Conservation (phyloP, 2,329 filamentous ascomycete genomes). For the Phyllosticta capitalensis region DNA sequence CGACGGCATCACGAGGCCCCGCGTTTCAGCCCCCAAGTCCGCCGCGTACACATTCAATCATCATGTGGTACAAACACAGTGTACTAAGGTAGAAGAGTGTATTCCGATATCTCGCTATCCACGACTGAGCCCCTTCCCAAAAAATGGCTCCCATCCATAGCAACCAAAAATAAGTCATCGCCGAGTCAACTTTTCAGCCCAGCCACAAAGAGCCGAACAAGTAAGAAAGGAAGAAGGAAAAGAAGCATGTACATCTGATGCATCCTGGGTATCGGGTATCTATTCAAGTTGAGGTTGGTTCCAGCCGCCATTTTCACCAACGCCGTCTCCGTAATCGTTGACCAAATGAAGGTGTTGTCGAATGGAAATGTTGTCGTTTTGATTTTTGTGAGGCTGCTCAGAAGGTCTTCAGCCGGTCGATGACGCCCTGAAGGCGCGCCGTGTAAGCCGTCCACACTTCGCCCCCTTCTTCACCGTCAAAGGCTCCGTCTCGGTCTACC, state of each 20-base stretch:
- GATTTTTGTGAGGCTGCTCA: neutral
- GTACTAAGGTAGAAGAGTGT: neutral
- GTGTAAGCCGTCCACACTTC: constrained; percentile 43
- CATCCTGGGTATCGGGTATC: constrained; percentile 11
- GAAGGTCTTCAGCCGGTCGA: constrained; percentile 32
- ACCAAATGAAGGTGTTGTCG: neutral
- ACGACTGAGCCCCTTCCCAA: neutral
- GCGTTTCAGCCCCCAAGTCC: neutral
- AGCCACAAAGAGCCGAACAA: neutral
- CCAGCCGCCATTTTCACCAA: neutral
- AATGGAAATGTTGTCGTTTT: neutral
- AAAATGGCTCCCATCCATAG: neutral
- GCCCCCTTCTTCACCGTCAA: constrained; percentile 38
- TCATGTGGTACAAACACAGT: neutral
- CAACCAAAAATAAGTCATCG: neutral
- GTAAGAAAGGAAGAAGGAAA: neutral
- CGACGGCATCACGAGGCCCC: neutral
- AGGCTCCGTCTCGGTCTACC: constrained; percentile 37
- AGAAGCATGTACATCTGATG: neutral
- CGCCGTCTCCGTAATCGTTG: neutral
- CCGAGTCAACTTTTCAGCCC: neutral
- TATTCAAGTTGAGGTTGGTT: constrained; percentile 2
- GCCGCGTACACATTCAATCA: neutral
- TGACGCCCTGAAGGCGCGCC: constrained; percentile 43
- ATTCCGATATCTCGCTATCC: neutral